A percentile compares a stretch with the other conserved stretches of the same genome.
phyloP scores from a whole-genome alignment of 2,329 filamentous ascomycete genomes.

The Neurospora sp. region DNA sequence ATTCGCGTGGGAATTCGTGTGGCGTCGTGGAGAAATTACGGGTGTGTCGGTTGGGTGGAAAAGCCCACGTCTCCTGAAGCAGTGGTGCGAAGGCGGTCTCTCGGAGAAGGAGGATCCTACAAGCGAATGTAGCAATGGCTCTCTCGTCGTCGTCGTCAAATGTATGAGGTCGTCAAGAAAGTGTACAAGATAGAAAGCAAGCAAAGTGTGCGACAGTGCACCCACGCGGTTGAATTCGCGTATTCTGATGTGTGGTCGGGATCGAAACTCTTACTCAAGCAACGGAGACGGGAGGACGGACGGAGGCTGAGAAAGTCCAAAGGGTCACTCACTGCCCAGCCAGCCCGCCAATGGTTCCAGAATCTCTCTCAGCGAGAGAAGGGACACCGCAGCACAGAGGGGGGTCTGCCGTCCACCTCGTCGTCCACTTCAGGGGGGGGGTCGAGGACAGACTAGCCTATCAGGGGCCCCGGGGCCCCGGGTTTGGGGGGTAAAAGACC shows the following conservation, averaged over 20 bases:
- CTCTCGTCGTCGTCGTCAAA: conserved; percentile 1
- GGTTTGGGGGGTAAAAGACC: conserved; percentile 4
- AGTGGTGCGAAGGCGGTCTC: neutral
- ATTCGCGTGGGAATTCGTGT: neutral
- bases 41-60: neutral
- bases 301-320: neutral
- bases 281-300: neutral
- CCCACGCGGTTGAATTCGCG: neutral
- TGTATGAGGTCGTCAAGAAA: conserved; percentile 1
- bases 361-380: neutral
- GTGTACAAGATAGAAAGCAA: neutral
- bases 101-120: neutral
- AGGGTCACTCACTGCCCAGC: neutral
- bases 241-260: neutral
- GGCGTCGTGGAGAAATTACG: neutral
- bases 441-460: conserved; percentile 3
- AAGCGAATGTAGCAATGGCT: neutral
- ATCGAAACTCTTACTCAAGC: neutral
- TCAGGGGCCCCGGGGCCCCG: conserved; percentile 7
- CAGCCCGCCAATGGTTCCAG: neutral
- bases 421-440: neutral
- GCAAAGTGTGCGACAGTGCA: neutral
- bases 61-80: neutral
- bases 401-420: neutral
- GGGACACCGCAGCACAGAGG: neutral